phyloP scores from a whole-genome alignment of 1,139 yeast species.

The Geotrichum histeridarum region DNA sequence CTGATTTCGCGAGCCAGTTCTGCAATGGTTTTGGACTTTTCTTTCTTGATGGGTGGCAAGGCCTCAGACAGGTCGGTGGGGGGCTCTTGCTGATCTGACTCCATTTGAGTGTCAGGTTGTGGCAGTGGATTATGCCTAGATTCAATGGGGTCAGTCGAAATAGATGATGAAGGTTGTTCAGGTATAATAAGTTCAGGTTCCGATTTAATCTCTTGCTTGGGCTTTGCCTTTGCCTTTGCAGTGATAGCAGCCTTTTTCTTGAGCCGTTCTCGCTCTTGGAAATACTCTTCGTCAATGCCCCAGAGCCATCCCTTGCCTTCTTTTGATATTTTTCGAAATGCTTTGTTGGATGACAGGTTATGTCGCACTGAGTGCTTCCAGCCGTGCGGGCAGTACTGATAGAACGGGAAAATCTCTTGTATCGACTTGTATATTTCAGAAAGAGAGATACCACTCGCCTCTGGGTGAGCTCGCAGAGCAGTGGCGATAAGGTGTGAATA shows the following conservation, averaged over 20 bases:
- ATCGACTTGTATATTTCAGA: conserved; percentile 83
- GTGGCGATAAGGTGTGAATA: conserved; percentile 75
- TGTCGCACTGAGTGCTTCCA: conserved; percentile 96
- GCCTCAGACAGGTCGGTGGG: neutral
- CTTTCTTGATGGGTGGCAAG: conserved; percentile 21
- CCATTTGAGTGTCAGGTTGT: neutral
- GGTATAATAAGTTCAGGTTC: neutral
- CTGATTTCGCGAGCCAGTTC: conserved; percentile 53
- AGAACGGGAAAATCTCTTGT: conserved; percentile 82
- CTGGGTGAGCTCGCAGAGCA: conserved; percentile 61
- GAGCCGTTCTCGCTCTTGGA: conserved; percentile 72
- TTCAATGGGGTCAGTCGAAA: too few species aligned
- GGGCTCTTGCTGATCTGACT: neutral
- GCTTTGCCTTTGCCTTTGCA: conserved; percentile 24
- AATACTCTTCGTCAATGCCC: conserved; percentile 80
- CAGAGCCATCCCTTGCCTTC: conserved; percentile 89
- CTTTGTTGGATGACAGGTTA: conserved; percentile 76
- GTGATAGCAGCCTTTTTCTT: conserved; percentile 46
- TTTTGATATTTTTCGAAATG: conserved; percentile 69
- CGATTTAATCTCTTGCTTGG: conserved; percentile 22
- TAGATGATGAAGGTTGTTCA: neutral
- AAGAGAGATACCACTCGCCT: conserved; percentile 69
- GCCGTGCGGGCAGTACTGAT: conserved; percentile 89
- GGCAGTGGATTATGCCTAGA: too few species aligned
- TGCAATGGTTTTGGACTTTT: conserved; percentile 46